Evolutionary conservation across 208 protist species (phyloP).

Genomic region (Acanthamoeba divionensis): DNA sequence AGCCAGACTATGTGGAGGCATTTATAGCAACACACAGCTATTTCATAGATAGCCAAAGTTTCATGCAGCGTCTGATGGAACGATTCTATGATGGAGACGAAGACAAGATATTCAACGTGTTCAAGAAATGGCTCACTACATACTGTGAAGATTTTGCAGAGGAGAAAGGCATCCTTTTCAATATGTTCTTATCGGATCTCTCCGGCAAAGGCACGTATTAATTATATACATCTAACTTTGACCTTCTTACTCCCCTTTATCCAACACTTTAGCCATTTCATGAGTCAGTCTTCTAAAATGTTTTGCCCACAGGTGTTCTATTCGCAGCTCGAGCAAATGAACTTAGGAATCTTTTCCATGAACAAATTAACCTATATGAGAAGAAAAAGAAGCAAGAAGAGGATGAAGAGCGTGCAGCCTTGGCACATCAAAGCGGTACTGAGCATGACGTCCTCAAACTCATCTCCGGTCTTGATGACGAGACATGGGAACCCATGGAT

Average conservation of each 20-base stretch:
- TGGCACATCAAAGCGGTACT: not conserved
- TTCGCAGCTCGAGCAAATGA: not conserved
- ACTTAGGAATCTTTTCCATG: not conserved
- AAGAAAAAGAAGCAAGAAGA: not conserved
- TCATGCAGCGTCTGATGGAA: conserved; percentile 45
- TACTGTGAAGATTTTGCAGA: conserved; percentile 47
- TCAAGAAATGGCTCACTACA: conserved; percentile 44
- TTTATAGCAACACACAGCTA: conserved; percentile 51
- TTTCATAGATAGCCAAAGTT: conserved; percentile 44
- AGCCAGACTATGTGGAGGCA: conserved; percentile 47
- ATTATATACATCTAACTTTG: too few species aligned
- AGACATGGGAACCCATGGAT: not conserved
- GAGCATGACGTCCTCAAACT: not conserved
- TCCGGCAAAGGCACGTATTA: not conserved
- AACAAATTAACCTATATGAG: not conserved
- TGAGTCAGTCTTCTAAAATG: too few species aligned
- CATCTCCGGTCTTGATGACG: not conserved
- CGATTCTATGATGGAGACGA: conserved; percentile 50
- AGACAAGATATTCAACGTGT: not conserved
- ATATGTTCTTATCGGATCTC: conserved; percentile 46
- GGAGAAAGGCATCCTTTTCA: conserved; percentile 47
- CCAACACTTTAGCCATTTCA: too few species aligned
- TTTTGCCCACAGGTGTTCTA: too few species aligned
- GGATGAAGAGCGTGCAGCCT: not conserved
- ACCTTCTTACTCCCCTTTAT: too few species aligned